Evolutionary conservation across 345 rosid genomes (phyloP), one percentile per base, ranked within the genome.

Genomic region (Mallotus nudiflorus): DNA sequence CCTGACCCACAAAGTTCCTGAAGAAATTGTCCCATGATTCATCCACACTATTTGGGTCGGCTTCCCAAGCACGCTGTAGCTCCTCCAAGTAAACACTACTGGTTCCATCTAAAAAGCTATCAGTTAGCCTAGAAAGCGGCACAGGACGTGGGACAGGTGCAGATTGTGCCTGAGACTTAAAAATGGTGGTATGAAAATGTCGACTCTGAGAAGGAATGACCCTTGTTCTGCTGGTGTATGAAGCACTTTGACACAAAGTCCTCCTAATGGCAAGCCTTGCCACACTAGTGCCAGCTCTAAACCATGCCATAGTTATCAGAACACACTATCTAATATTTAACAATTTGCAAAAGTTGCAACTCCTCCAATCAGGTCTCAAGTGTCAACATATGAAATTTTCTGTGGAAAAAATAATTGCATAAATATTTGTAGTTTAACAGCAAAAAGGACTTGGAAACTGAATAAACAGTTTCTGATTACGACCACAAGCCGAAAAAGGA

Each of bases 1-100:
- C 90, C 80, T 91, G 92, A 48, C 97, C 97, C 44, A 91, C 94
- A 69, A 91, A 91, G 6, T 91, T 91, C 60, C 92, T 68, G 27
- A 91, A 91, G 83, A 91, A 91, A 64, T 88, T 88, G 67, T 91
- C 94, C 97, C 94, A 91, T 0, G 97, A 87, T 77, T 88, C 97
- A 78, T 91, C 97, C 58, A 88, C 97, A 50, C 92, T 91, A 63
- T 71, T 70, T 3, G 91, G 91, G 42, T 91, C 94, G 73, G 88
- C 86, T 77, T 91, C 97, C 97, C 97, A 91, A 27, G 97, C 86
- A 51, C 92, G 78, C 54, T 91, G 92, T 33, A 91, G 81, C 86
- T 88, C 94, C 79, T 91, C 97, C 22, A 89, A 73, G 76, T 91
- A 91, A 3, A 91, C 91, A 76, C 94, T 88, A 50, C 92, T 91